Base-by-base conservation (phyloP, 1,284 basidiomycete species). In the Sphaerobolus stellatus region DNA sequence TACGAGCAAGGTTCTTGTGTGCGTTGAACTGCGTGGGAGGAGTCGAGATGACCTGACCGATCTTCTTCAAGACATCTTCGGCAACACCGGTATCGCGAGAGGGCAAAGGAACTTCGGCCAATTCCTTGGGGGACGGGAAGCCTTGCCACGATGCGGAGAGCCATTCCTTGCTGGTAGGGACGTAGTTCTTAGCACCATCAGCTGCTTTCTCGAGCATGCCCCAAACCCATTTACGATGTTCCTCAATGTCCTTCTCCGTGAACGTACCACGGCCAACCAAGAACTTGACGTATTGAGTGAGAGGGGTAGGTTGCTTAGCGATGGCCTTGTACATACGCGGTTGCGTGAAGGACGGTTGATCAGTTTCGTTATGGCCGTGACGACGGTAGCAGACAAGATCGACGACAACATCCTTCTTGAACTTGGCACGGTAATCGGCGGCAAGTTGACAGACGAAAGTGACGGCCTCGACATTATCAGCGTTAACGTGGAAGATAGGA, bases 181-280 rank as follows among this genome's bases (percentile, higher is more conserved):
- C 86, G 73, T 99, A 99, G 69, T 95, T 92, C 78, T 98, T 98
- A 27, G 91, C 82, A 36, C 84, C 94, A 44, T 83, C 87, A 25
- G 89, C 86, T 14, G 96, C 94, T 74, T 90, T 94, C 74, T 99
- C 96, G 57, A 99, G 81, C 90, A 95, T 94, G 44, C 93, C 89
- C 95, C 94, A 98, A 1, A 99, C 97, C 97, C 97, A 99, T 70
- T 91, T 92, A 79, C 93, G 92, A 80, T 99, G 97, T 70, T 98
- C 94, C 69, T 98, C 94, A 58, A 98, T 94, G 70, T 99, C 94
- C 72, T 91, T 88, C 71, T 95, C 87, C 44, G 94, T 94, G 71
- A 99, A 99, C 9, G 94, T 94, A 44, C 90, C 90, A 59, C 98
- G 93, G 57, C 89, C 88, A 66, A 94, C 83, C 51, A 99, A 79